phyloP scores from a whole-genome alignment of 495 filamentous ascomycete species.

The Aspergillus egyptiacus region DNA sequence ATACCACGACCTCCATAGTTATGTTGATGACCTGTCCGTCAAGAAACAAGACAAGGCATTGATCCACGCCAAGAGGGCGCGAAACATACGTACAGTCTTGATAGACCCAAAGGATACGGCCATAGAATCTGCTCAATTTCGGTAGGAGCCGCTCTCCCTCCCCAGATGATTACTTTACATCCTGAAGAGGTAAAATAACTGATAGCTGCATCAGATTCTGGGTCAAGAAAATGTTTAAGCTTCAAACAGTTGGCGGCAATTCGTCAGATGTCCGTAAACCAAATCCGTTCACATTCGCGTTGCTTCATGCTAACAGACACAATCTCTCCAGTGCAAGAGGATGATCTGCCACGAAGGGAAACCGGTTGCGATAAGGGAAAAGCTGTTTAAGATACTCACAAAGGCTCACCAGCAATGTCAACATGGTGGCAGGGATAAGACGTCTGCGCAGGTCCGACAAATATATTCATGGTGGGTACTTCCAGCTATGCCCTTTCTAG shows the following conservation, averaged over 20 bases:
- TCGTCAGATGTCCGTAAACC: conserved; percentile 30
- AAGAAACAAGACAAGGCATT: conserved; percentile 57
- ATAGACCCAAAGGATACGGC: conserved; percentile 53
- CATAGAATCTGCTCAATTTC: conserved; percentile 53
- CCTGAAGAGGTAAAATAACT: conserved; percentile 8
- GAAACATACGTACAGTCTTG: conserved; percentile 50
- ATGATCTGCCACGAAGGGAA: conserved; percentile 56
- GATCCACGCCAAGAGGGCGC: conserved; percentile 48
- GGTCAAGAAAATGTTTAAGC: conserved; percentile 58
- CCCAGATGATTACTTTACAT: neutral
- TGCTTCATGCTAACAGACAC: conserved; percentile 13
- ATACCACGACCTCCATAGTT: conserved; percentile 23
- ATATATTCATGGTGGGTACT: conserved; percentile 50
- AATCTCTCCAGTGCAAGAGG: conserved; percentile 27
- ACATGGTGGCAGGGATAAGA: conserved; percentile 57
- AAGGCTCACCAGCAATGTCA: conserved; percentile 52
- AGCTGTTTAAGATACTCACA: conserved; percentile 52
- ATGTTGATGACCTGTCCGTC: conserved; percentile 46
- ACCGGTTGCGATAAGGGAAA: conserved; percentile 54
- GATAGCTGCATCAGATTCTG: conserved; percentile 39
- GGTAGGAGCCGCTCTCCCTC: conserved; percentile 27
- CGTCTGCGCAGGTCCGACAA: conserved; percentile 51
- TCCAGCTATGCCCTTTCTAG: neutral
- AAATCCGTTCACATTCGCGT: neutral
- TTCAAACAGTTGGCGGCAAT: conserved; percentile 35